Evolutionary conservation across 768 basidiomycete species (phyloP), one percentile per base, ranked within the genome.

Genomic region (Pleurotus sapidus): DNA sequence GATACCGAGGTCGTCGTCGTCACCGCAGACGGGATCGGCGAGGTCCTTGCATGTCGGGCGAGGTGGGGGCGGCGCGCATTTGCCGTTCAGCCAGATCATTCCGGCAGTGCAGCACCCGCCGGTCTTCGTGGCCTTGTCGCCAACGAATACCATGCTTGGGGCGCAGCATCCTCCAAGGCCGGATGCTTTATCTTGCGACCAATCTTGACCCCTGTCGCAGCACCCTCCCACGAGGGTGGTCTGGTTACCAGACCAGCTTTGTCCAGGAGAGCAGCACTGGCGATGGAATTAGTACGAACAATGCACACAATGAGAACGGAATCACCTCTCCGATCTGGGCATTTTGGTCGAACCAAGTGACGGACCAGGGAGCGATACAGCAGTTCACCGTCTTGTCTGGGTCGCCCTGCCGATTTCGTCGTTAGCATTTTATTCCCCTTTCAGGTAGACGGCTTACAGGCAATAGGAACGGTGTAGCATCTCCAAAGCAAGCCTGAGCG

Each of bases 301-400:
- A n/a, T 3, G 4, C 34, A 49, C 4, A 1, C 5, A 27, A 15
- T 18, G 47, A 8, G 15, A 9, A 1, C 17, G 24, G 24, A 11
- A 14, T 5, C 14, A 50, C 49, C 49, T 50, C 49, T 50, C 49
- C 49, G 34, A 50, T 50, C 7, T 24, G 24, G 9, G 30, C 38
- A n/a, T 27, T 34, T 50, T 50, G 8, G 23, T 50, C 49, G 18
- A 50, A 50, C 49, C 49, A 50, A 50, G 49, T 50, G 34, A 50
- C 17, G 7, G n/a, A 27, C n/a, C 30, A 50, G 7, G 49, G 49
- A 15, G 49, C n/a, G 14, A 37, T 27, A 37, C 49, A 50, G 49
- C 49, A 50, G 15, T 45, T 45, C 0, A 45, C 17, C 6, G 14
- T n/a, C 20, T 45, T 45, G n/a, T 45, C 6, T 17, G 11, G n/a